Conservation (phyloP, 192 early-diverging fungal genomes). For the Coemansia sp. region DNA sequence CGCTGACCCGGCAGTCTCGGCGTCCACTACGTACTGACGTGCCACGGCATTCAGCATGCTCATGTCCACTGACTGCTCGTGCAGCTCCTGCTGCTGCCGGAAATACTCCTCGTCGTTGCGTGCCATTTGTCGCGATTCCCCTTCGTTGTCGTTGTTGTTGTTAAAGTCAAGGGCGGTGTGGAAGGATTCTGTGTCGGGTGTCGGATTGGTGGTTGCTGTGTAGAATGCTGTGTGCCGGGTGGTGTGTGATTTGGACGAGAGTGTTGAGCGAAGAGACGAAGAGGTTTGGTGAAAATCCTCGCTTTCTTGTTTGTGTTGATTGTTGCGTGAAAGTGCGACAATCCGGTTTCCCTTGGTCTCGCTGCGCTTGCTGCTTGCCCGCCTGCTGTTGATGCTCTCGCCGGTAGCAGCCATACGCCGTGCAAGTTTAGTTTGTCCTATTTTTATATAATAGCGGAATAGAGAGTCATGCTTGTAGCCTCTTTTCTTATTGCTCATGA, state of each 20-base stretch:
- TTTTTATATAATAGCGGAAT: no score
- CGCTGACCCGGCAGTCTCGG: slow-evolving; percentile 40
- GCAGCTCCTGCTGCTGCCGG: background rate
- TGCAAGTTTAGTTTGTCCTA: no score
- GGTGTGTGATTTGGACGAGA: slow-evolving; percentile 18
- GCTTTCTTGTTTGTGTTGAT: background rate
- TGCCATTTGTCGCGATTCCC: background rate
- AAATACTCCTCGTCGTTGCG: background rate
- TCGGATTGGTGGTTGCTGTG: slow-evolving; percentile 25
- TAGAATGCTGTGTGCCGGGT: slow-evolving; percentile 43
- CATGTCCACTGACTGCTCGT: slow-evolving; percentile 19
- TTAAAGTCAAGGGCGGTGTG: slow-evolving; percentile 23
- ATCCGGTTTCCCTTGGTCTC: no score
- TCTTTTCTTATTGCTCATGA: no score
- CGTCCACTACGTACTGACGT: slow-evolving; percentile 39
- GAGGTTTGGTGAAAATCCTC: background rate
- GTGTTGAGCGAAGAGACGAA: slow-evolving; percentile 17
- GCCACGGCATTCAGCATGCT: slow-evolving; percentile 36
- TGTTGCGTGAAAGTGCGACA: background rate
- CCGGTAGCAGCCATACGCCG: no score
- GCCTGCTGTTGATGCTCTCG: no score
- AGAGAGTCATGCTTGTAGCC: no score
- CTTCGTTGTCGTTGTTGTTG: no score
- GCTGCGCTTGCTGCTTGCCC: no score
- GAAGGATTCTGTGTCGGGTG: slow-evolving; percentile 15